Conservation (phyloP, 495 filamentous ascomycete genomes). For the Lasiosphaeris hirsuta region DNA sequence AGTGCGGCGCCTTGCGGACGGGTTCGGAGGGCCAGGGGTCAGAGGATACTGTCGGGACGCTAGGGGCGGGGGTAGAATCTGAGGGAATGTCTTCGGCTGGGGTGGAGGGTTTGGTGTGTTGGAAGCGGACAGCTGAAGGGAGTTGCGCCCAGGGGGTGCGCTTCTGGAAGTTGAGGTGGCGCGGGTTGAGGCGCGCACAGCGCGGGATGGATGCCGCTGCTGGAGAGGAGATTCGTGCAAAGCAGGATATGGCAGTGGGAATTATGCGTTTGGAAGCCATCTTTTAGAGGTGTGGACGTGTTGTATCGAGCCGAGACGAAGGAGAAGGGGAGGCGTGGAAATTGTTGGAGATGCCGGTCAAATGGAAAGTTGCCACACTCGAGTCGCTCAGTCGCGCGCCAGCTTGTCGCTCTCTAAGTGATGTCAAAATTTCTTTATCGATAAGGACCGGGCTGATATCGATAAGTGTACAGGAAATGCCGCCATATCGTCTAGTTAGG, state of each 20-base stretch:
- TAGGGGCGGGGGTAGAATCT: neutral
- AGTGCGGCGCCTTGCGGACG: slow-evolving; percentile 47
- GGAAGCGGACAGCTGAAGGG: slow-evolving; percentile 21
- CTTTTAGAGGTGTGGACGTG: neutral
- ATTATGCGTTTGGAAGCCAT: neutral
- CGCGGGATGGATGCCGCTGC: neutral
- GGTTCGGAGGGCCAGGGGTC: slow-evolving; percentile 3
- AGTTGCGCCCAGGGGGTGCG: neutral
- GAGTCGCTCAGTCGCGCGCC: neutral
- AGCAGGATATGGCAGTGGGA: neutral
- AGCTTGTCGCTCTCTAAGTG: neutral
- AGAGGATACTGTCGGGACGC: slow-evolving; percentile 6
- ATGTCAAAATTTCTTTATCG: slow-evolving; percentile 4
- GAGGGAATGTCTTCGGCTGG: slow-evolving; percentile 4
- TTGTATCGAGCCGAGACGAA: neutral
- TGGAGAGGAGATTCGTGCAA: neutral
- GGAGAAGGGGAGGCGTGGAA: neutral
- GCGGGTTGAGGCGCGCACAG: neutral
- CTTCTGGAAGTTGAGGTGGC: neutral
- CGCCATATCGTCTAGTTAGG: too few species aligned
- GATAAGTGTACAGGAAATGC: neutral
- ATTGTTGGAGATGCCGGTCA: neutral
- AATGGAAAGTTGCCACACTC: neutral
- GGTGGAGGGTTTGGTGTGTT: slow-evolving; percentile 32
- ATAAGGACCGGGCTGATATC: neutral